These are phyloP conservation scores for Rosa multiflora DNA, from an alignment of 306 rosid species.

Conservation along the genomic window DNA sequence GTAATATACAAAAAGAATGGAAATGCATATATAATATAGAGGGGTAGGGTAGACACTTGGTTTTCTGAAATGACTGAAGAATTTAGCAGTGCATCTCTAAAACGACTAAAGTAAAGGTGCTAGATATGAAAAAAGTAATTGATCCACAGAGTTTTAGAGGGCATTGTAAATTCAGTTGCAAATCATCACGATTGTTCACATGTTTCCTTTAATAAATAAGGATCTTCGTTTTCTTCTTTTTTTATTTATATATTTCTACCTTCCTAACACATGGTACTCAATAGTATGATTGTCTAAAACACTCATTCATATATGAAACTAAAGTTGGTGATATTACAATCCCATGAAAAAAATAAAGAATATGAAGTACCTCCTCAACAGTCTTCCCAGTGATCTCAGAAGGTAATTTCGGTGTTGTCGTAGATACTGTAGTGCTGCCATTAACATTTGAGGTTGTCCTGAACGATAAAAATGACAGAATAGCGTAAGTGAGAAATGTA, in stretches of 20 bases:
- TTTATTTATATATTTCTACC: not conserved
- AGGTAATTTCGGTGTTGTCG: constrained; percentile 68
- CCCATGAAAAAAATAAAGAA: constrained; percentile 1
- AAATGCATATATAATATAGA: not conserved
- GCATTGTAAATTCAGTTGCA: constrained; percentile 1
- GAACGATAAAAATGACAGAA: constrained; percentile 31
- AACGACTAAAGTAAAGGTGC: not conserved
- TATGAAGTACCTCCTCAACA: constrained; percentile 80
- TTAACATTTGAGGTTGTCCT: constrained; percentile 63
- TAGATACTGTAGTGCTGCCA: constrained; percentile 41
- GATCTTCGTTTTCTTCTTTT: not conserved
- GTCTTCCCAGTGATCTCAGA: constrained; percentile 94
- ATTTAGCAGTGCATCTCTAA: constrained; percentile 2
- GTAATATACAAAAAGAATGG: not conserved
- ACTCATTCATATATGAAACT: not conserved
- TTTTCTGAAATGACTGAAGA: not conserved
- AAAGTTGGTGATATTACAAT: not conserved
- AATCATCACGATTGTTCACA: not conserved
- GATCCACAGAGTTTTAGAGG: not conserved
- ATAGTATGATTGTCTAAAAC: not conserved
- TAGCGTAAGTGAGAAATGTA: constrained; percentile 10
- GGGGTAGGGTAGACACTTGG: not conserved
- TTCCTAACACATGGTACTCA: not conserved
- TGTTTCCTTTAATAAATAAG: not conserved
- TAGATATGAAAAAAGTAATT: not conserved